Evolutionary conservation across 495 filamentous ascomycete species (phyloP), one percentile per base, ranked within the genome.

Genomic region (Astrothelium subdiscretum): DNA sequence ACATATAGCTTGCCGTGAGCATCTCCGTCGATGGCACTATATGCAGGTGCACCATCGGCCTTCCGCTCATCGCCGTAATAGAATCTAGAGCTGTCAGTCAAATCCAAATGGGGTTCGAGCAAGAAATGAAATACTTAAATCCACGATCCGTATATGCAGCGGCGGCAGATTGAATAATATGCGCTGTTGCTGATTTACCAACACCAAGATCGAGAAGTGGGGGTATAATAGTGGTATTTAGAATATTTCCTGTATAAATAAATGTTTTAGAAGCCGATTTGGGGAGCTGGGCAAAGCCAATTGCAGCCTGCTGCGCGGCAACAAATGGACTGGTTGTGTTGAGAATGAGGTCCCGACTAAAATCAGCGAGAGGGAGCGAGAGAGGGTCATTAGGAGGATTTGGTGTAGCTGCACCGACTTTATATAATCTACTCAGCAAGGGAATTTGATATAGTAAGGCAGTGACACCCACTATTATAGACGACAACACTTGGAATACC

Each of bases 181-280:
- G 72, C 18, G 75, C 68, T 0, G 72, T 67, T 29, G 72, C 75
- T 22, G 71, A 63, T 66, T 78, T 78, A 11, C 76, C 76, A 24
- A 75, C 63, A 26, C 74, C 75, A 13, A 72, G 62, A 52, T 62
- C 65, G 58, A 72, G 38, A 51, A 72, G 64, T n/a, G 70, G 2
- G 2, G 73, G 71, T 48, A 73, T 48, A 27, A 73, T 66, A 11
- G 32, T 31, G 20, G 59, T 59, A 57, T 76, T 75, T 57, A 71
- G 22, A 31, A 63, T 65, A 48, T 80, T 79, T n/a, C 76, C 76
- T 1, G 77, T 80, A 65, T 75, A 78, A 57, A 79, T 77, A 60
- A 78, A 79, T 10, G 71, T 67, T 68, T 75, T 78, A 64, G 70
- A 71, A 24, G 62, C 59, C 52, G 65, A 70, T 62, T 68, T 65